Percentiles rank a stretch among this genome's conserved stretches.
Conservation (phyloP, 768 basidiomycete species). For the Scleroderma citrinum region DNA sequence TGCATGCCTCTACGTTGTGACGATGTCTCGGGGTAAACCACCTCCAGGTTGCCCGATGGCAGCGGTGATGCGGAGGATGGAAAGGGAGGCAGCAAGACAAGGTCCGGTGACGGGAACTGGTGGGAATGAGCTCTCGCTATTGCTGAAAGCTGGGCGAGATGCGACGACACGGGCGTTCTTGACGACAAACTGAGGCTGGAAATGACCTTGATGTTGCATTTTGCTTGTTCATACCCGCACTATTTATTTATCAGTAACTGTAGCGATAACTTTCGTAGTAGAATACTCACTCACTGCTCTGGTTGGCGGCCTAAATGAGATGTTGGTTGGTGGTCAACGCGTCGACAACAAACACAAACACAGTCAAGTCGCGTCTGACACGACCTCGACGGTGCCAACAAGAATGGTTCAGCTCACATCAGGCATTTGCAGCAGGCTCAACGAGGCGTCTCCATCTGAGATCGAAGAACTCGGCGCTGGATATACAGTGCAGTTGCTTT, state of each 20-base stretch:
- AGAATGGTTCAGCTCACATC: constrained; percentile 50
- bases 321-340: not conserved
- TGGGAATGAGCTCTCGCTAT: constrained; percentile 73
- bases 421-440: constrained; percentile 51
- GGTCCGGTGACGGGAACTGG: constrained; percentile 79
- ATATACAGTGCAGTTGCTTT: constrained; percentile 73
- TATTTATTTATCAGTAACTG: too few species aligned
- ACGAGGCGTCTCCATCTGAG: constrained; percentile 29
- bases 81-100: constrained; percentile 35
- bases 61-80: constrained; percentile 48
- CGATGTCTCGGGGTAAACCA: constrained; percentile 58
- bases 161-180: constrained; percentile 68
- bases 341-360: not conserved
- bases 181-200: constrained; percentile 15
- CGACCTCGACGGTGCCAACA: not conserved
- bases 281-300: too few species aligned
- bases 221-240: not conserved
- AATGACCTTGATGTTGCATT: not conserved
- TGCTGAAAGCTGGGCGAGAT: constrained; percentile 87
- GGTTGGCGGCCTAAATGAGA: too few species aligned
- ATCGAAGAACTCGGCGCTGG: constrained; percentile 25
- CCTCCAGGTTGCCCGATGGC: constrained; percentile 46
- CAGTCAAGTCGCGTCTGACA: not conserved
- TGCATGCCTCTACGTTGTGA: constrained; percentile 81
- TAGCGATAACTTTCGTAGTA: too few species aligned